Conservation (phyloP, 352 stramenopile species). For the Globisporangium nodosum region DNA sequence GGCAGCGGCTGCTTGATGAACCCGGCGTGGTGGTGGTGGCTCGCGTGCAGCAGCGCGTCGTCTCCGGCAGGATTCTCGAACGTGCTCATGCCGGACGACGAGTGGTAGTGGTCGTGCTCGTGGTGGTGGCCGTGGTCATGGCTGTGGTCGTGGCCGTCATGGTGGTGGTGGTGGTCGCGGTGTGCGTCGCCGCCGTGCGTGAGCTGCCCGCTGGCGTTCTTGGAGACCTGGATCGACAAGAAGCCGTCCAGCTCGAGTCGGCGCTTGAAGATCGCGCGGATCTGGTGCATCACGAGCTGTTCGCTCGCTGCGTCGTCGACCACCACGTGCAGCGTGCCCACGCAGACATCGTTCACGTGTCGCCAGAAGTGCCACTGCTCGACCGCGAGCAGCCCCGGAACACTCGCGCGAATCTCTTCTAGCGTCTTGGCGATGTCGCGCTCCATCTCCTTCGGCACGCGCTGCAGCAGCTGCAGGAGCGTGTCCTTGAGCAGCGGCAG, state of each 20-base stretch:
- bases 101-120: conserved; percentile 8
- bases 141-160: conserved; percentile 14
- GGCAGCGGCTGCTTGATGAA: conserved; percentile 8
- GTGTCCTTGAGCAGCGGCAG: conserved; percentile 74
- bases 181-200: conserved; percentile 19
- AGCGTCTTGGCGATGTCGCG: conserved; percentile 35
- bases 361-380: conserved; percentile 75
- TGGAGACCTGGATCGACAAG: conserved; percentile 58
- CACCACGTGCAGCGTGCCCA: conserved; percentile 57
- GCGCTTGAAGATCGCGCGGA: conserved; percentile 38
- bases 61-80: conserved; percentile 62
- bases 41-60: conserved; percentile 20
- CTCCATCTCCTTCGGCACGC: conserved; percentile 54
- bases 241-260: conserved; percentile 40
- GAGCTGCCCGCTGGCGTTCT: conserved; percentile 19
- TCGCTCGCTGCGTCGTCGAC: conserved; percentile 40
- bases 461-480: conserved; percentile 63
- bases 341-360: conserved; percentile 51
- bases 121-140: conserved; percentile 15
- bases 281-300: conserved; percentile 49
- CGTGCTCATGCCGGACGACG: conserved; percentile 39
- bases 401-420: conserved; percentile 33
- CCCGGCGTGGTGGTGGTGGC: conserved; percentile 11
- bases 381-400: conserved; percentile 39
- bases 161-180: conserved; percentile 8